Conservation (phyloP, 257 asterid species). For the Jaltomata sinuosa region DNA sequence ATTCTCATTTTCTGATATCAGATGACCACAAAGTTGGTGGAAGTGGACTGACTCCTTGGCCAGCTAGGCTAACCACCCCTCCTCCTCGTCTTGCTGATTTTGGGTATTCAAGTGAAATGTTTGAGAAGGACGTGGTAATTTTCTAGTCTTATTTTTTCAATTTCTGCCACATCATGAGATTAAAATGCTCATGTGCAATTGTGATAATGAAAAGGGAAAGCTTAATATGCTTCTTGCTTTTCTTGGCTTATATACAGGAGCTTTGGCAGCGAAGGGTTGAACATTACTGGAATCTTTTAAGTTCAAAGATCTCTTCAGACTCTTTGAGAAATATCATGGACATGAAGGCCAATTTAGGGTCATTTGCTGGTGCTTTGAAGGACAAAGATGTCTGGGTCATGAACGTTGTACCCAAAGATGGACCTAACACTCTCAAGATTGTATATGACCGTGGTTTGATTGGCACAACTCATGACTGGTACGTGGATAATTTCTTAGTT, state of each 20-base stretch:
- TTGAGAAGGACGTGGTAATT: slow-evolving; percentile 80
- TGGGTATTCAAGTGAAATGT: slow-evolving; percentile 83
- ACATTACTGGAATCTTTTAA: slow-evolving; percentile 59
- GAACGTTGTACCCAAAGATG: slow-evolving; percentile 92
- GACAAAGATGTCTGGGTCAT: slow-evolving; percentile 94
- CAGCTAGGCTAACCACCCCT: slow-evolving; percentile 72
- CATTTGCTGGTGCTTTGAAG: slow-evolving; percentile 90
- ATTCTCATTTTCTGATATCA: slow-evolving; percentile 21
- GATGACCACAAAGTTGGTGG: slow-evolving; percentile 83
- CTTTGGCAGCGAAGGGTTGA: slow-evolving; percentile 80
- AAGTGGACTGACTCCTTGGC: slow-evolving; percentile 95
- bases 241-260: slow-evolving; percentile 38
- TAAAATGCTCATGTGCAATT: slow-evolving; percentile 1
- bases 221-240: slow-evolving; percentile 1
- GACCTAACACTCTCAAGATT: slow-evolving; percentile 86
- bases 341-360: slow-evolving; percentile 94
- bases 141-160: not conserved
- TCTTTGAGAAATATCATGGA: slow-evolving; percentile 86
- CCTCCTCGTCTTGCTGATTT: slow-evolving; percentile 98
- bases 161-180: not conserved
- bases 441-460: slow-evolving; percentile 85
- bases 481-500: slow-evolving; percentile 7
- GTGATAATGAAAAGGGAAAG: not conserved
- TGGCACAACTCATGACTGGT: slow-evolving; percentile 86
- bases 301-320: slow-evolving; percentile 65